A percentile compares a stretch with the other conserved stretches of the same genome.
phyloP scores from a whole-genome alignment of 306 rosid species.

The Cicer arietinum region DNA sequence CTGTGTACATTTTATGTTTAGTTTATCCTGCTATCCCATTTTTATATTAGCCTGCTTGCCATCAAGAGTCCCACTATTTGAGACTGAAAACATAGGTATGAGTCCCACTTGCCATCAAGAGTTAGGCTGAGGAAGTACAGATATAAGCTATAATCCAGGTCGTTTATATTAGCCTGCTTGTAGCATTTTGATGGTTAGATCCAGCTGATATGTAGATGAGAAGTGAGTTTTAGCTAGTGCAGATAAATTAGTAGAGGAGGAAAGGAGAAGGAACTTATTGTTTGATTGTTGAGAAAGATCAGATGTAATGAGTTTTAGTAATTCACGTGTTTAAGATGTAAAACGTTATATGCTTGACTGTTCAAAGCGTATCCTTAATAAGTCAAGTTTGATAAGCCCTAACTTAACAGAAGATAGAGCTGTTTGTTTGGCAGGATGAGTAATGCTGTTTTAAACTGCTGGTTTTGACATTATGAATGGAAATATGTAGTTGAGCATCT shows the following conservation, averaged over 20 bases:
- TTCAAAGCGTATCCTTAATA: not conserved
- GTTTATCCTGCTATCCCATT: too few species aligned
- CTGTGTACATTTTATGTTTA: too few species aligned
- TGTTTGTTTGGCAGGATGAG: not conserved
- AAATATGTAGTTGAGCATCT: constrained; percentile 1
- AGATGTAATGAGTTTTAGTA: constrained; percentile 1
- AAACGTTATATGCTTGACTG: not conserved
- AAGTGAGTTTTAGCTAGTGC: constrained; percentile 5
- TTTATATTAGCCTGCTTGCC: too few species aligned
- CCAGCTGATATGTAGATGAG: not conserved
- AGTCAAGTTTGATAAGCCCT: not conserved
- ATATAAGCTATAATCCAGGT: not conserved
- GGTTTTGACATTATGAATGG: not conserved
- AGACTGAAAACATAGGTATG: too few species aligned
- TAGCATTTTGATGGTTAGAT: constrained; percentile 5
- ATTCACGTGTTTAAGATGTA: not conserved
- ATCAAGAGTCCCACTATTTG: too few species aligned
- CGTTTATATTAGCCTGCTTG: not conserved
- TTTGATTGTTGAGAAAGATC: not conserved
- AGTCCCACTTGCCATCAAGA: not conserved
- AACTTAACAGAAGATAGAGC: not conserved
- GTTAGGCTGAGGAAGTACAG: not conserved
- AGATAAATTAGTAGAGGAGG: not conserved
- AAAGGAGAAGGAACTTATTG: not conserved
- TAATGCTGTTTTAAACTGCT: not conserved